These are phyloP conservation scores for Vaccinium darrowii DNA, from an alignment of 148 eudicot genomes.

Conservation along the genomic window DNA sequence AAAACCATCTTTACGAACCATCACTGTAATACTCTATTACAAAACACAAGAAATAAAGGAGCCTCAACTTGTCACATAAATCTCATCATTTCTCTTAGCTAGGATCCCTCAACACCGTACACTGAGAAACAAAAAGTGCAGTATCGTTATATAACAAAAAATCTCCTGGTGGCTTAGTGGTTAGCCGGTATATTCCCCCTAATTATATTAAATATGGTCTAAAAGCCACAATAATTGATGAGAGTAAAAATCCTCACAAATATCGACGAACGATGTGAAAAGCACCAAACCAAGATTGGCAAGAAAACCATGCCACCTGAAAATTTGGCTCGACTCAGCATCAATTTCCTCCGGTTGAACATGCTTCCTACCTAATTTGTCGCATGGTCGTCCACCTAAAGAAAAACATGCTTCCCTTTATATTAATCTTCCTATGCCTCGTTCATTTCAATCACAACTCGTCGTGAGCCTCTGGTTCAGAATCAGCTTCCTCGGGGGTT, in stretches of 20 bases:
- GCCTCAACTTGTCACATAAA: background rate
- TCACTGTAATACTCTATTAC: background rate
- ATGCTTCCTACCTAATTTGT: background rate
- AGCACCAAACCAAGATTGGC: background rate
- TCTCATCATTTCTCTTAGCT: background rate
- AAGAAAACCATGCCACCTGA: conserved; percentile 13
- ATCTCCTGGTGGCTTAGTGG: background rate
- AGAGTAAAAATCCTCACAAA: background rate
- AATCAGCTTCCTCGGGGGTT: conserved; percentile 29
- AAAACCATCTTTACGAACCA: background rate
- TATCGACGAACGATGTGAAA: background rate
- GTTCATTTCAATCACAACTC: conserved; percentile 53
- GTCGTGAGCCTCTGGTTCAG: conserved; percentile 43
- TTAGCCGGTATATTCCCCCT: conserved; percentile 5
- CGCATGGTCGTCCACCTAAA: background rate
- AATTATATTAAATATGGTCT: background rate
- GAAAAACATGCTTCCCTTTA: background rate
- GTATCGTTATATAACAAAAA: background rate
- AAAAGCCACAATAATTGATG: background rate
- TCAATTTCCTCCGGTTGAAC: background rate
- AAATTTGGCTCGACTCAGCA: background rate
- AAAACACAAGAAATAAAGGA: background rate
- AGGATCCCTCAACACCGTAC: background rate
- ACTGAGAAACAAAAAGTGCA: background rate
- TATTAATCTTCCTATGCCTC: background rate